phyloP scores from a whole-genome alignment of 805 yeast species.

The Ogataea pini region DNA sequence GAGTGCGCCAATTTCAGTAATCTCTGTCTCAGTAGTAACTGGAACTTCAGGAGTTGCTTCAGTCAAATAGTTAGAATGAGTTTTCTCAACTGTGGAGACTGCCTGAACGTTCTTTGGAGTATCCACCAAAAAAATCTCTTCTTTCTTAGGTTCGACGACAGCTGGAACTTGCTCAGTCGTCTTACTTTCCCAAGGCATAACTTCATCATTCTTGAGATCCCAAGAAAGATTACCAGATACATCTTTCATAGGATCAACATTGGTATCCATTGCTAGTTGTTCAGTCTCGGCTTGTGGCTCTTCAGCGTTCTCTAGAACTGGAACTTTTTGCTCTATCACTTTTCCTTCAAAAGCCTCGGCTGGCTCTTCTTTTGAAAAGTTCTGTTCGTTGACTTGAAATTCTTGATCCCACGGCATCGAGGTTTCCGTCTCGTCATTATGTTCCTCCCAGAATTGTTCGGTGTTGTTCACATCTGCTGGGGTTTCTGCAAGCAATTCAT shows the following conservation, averaged over 20 bases:
- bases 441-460: too few species aligned
- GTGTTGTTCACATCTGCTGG: too few species aligned
- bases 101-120: too few species aligned
- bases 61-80: not conserved
- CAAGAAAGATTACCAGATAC: constrained; percentile 27
- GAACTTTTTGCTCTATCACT: not conserved
- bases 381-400: not conserved
- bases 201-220: constrained; percentile 9
- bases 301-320: not conserved
- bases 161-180: not conserved
- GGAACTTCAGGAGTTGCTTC: not conserved
- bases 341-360: not conserved
- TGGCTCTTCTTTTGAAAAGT: not conserved
- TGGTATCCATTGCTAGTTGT: not conserved
- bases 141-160: not conserved
- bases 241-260: not conserved
- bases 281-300: not conserved
- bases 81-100: not conserved
- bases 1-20: not conserved
- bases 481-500: too few species aligned
- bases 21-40: not conserved
- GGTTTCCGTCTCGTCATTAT: not conserved
- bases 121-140: too few species aligned
- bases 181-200: constrained; percentile 13
- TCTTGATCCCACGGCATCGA: not conserved